Base-by-base conservation (phyloP, 768 basidiomycete species). In the Phanerochaete carnosa region DNA sequence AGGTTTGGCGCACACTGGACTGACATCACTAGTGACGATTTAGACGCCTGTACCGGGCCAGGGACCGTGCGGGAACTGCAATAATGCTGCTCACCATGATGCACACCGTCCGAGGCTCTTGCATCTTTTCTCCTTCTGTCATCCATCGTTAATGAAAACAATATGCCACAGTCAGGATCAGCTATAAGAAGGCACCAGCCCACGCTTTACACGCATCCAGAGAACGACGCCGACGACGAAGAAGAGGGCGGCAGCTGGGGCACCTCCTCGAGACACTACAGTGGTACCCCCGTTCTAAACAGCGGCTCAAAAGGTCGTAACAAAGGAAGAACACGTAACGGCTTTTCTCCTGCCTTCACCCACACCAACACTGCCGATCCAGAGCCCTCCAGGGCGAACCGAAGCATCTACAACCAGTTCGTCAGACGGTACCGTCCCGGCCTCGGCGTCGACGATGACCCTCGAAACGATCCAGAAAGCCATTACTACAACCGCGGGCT, bases 401-500 rank as follows among this genome's bases (percentile, higher is more conserved):
- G 82, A 65, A 74, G 85, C 22, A 81, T 90, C 23, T 93, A 92
- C 74, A 85, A 88, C 23, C 90, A 92, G 69, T 92, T 92, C 69
- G 84, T 92, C 45, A 83, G 81, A 64, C 80, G 89, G 26, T 93
- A 92, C 74, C 81, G 89, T 68, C 85, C 87, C 6, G 81, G 81
- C 60, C 77, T 81, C n/a, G 81, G 77, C 26, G 77, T 82, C 43
- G 79, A 82, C 51, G 88, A 89, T 61, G 88, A 92, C 71, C 82
- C 85, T 25, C 82, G 87, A 60, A 84, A 86, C 66, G 92, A 93
- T 70, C 88, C 90, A n/a, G 91, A 93, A 70, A 86, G 83, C 64
- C 87, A 92, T 69, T 92, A 90, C 72, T 88, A 87, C 72, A 86
- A 90, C 69, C 80, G 84, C 53, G 90, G 89, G 16, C 74, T 88